Evolutionary conservation across 352 stramenopile genomes (phyloP), one percentile per base, ranked within the genome.

Genomic region (Pythium aquatile): DNA sequence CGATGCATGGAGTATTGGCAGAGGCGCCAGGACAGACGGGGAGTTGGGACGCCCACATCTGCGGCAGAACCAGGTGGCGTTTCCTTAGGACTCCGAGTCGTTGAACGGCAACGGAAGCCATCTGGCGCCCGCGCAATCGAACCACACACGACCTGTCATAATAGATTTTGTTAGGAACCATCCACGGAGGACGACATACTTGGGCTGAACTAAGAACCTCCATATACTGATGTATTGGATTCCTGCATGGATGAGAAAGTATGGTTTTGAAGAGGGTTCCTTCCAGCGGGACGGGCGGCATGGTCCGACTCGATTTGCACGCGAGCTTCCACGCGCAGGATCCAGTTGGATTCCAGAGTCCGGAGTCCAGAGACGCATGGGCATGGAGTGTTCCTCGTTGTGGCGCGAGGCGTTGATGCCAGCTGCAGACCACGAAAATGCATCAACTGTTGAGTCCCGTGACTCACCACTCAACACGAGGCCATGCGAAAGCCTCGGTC

Each of bases 341-440:
- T 58, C 52, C 32, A 24, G 20, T 24, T 24, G 11, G 52, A 26
- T 30, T 58, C 52, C 16, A 58, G 32, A 8, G 32, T 53, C 46
- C 46, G 14, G 46, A 20, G 48, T 55, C 48, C 48, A 30, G 48
- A 55, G 48, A n/a, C 26, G 24, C 7, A 14, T 6, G 44, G 17
- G 44, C 48, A 33, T 55, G 26, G 26, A 37, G 48, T 55, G 24
- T 33, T 55, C 26, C 16, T 33, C 29, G 48, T 37, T 55, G 26
- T 55, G 48, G 48, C 20, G 26, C 5, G 10, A 24, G 26, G 8
- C 48, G 48, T 55, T 55, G 26, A 37, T 8, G 26, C 26, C 26
- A 55, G 48, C 29, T 37, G 48, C 44, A 51, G 44, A 51, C 44
- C 44, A 51, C 44, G 44, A 51, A 51, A 51, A 51, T 51, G 44